A percentile compares a stretch with the other conserved stretches of the same genome.
phyloP scores from a whole-genome alignment of 2,329 filamentous ascomycete genomes.

The Fulvia fulva region DNA sequence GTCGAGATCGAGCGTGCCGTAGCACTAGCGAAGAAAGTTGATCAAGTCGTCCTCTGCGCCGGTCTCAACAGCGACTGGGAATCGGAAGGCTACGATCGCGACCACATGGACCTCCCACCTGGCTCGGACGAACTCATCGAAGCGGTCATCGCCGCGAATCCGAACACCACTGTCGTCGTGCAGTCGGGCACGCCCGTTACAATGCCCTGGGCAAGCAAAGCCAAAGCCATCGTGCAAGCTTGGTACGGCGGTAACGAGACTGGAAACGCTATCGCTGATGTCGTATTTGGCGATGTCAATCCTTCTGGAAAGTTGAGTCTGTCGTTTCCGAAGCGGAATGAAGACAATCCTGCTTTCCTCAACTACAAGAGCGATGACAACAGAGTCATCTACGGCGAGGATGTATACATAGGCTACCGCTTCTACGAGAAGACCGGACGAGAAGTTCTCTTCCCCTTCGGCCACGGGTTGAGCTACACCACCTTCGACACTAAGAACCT shows the following conservation, averaged over 20 bases:
- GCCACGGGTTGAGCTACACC: slow-evolving; percentile 74
- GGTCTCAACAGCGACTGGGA: slow-evolving; percentile 77
- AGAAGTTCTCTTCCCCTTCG: slow-evolving; percentile 67
- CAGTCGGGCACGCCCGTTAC: slow-evolving; percentile 72
- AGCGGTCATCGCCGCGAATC: slow-evolving; percentile 62
- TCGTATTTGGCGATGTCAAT: slow-evolving; percentile 69
- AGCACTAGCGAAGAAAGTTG: slow-evolving; percentile 62
- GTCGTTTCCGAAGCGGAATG: slow-evolving; percentile 56
- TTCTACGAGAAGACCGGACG: slow-evolving; percentile 64
- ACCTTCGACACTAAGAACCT: slow-evolving; percentile 62
- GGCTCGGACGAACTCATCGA: slow-evolving; percentile 63
- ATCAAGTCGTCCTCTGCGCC: slow-evolving; percentile 73
- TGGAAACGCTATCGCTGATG: slow-evolving; percentile 74
- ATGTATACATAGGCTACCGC: slow-evolving; percentile 67
- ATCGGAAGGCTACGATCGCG: slow-evolving; percentile 65
- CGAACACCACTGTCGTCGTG: slow-evolving; percentile 67
- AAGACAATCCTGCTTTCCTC: slow-evolving; percentile 61
- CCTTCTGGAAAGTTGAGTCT: slow-evolving; percentile 72
- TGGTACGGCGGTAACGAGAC: slow-evolving; percentile 89
- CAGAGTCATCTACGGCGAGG: slow-evolving; percentile 67
- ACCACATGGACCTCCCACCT: slow-evolving; percentile 57
- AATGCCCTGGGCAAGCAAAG: slow-evolving; percentile 65
- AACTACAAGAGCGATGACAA: slow-evolving; percentile 71
- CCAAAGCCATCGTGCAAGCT: slow-evolving; percentile 65
- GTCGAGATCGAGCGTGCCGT: slow-evolving; percentile 65